Percentiles rank a stretch among this genome's conserved stretches.
Evolutionary conservation across 176 grass and related monocot species (phyloP).

Genomic region (Areca catechu): DNA sequence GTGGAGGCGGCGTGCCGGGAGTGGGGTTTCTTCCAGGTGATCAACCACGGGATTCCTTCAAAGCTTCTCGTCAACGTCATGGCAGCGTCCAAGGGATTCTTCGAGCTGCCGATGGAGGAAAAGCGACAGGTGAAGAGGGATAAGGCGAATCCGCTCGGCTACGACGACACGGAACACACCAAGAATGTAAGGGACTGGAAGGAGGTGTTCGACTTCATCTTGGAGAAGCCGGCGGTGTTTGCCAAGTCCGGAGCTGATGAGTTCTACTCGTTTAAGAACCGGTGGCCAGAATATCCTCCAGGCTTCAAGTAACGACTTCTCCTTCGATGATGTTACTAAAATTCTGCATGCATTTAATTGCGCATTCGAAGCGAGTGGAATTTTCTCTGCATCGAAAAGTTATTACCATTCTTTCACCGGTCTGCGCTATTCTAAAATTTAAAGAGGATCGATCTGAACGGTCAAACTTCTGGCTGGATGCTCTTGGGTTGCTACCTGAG

Average conservation of each 20-base stretch:
- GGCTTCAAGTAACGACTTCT: slow-evolving; percentile 39
- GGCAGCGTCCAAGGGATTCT: slow-evolving; percentile 44
- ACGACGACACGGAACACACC: slow-evolving; percentile 77
- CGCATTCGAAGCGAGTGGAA: too few relatives aligned
- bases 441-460: too few relatives aligned
- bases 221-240: slow-evolving; percentile 2
- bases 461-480: too few relatives aligned
- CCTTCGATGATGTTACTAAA: too few relatives aligned
- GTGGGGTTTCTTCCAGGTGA: slow-evolving; percentile 87
- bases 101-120: slow-evolving; percentile 33
- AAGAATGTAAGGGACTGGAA: slow-evolving; percentile 98
- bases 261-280: slow-evolving; percentile 47
- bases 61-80: slow-evolving; percentile 26
- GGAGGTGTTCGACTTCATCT: slow-evolving; percentile 74
- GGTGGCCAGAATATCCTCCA: slow-evolving; percentile 45
- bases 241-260: slow-evolving; percentile 1
- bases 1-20: slow-evolving; percentile 59
- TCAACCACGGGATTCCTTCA: slow-evolving; percentile 46
- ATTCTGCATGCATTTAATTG: too few relatives aligned
- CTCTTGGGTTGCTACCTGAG: too few relatives aligned
- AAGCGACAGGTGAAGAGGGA: slow-evolving; percentile 38
- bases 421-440: too few relatives aligned
- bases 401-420: too few relatives aligned
- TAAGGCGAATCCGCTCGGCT: slow-evolving; percentile 56
- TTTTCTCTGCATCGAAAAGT: too few relatives aligned